Evolutionary conservation across 1,284 basidiomycete genomes (phyloP), one percentile per base, ranked within the genome.

Genomic region (Termitomyces sp.): DNA sequence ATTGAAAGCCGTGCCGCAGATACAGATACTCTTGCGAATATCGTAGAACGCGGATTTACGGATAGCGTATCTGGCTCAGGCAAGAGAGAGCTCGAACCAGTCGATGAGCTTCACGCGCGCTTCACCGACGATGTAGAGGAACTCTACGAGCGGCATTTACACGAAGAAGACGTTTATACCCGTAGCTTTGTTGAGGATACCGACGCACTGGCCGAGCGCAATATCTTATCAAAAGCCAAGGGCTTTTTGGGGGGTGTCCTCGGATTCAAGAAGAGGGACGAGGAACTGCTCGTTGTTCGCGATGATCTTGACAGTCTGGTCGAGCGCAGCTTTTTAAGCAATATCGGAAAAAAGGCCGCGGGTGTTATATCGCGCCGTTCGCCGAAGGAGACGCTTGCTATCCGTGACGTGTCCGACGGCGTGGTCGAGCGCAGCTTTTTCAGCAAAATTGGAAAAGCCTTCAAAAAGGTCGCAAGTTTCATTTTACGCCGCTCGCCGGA

Each of bases 21-120:
- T 18, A 4, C 18, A 5, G 39, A 46, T 4, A 16, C 19, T 7
- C 16, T 26, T 5, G 38, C 24, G 2, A 24, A 18, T 21, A 19
- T 48, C 21, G 34, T 40, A 8, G 40, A 41, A 30, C 45, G 52
- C 24, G 13, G 30, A 21, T 28, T 33, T 18, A 28, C 34, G 16
- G 41, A 55, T 33, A 18, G n/a, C 14, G 11, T 49, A 16, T 34
- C 39, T 6, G 51, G 48, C 5, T 56, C 50, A n/a, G n/a, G n/a
- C 26, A 41, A 19, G n/a, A 46, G 55, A 41, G 52, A 49, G 28
- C 24, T 39, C 4, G 42, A 33, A 33, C 18, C 55, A 16, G 5
- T 11, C 8, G 33, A 38, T 21, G 46, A 42, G 18, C 41, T 56
- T 18, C 18, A 55, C 8, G 16, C 50, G 3, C 47, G 53, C 18